Percentiles rank a stretch among this genome's conserved stretches.
Evolutionary conservation across 192 early-diverging fungal species (phyloP).

Genomic region (Umbelopsis sp.): DNA sequence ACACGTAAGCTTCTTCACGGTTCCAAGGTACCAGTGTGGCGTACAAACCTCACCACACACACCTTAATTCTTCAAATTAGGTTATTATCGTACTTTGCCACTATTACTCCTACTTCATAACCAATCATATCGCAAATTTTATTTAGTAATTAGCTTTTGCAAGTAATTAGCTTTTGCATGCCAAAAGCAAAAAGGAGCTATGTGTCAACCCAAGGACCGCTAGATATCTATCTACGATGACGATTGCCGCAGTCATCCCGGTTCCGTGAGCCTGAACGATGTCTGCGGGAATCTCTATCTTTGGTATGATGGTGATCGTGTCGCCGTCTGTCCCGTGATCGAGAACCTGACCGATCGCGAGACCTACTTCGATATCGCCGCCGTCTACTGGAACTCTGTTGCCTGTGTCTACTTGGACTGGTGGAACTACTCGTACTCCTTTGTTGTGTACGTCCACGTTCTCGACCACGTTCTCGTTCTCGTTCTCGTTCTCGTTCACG

Average conservation of each 20-base stretch:
- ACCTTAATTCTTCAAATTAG: no score
- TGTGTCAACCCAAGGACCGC: no score
- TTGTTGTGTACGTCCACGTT: constrained; percentile 1
- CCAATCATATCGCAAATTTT: no score
- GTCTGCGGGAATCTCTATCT: not conserved
- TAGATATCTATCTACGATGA: not conserved
- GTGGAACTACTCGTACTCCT: constrained; percentile 29
- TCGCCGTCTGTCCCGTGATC: not conserved
- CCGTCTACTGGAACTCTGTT: constrained; percentile 27
- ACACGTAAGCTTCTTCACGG: not conserved
- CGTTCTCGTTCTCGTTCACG: not conserved
- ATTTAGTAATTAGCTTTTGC: no score
- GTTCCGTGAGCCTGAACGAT: not conserved
- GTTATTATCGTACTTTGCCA: no score
- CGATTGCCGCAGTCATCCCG: not conserved
- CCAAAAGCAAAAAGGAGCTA: no score
- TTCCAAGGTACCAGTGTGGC: not conserved
- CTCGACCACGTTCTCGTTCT: constrained; percentile 20
- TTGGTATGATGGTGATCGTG: not conserved
- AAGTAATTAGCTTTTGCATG: no score
- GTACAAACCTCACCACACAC: not conserved
- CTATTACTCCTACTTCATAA: no score
- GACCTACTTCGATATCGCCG: constrained; percentile 38
- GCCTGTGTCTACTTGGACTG: constrained; percentile 16
- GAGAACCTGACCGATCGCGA: constrained; percentile 12